A percentile compares a stretch with the other conserved stretches of the same genome.
Conservation (phyloP, 225 moss, liverwort and hornwort genomes). For the Pseudisothecium myosuroides region DNA sequence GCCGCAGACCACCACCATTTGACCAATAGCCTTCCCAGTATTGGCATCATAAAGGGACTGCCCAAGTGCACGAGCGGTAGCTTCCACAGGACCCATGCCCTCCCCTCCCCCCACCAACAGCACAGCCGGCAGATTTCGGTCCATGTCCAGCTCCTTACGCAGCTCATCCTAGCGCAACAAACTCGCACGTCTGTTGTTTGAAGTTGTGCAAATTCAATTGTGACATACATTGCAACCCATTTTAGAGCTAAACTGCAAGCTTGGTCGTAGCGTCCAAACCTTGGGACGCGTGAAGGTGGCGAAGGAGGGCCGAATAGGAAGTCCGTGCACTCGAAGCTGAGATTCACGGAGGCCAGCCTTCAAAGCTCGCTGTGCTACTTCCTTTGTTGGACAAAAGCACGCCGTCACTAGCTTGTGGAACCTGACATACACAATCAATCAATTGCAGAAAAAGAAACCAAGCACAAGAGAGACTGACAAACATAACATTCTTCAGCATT, state of each 20-base stretch:
- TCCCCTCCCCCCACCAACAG: constrained; percentile 95
- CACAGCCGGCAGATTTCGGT: constrained; percentile 71
- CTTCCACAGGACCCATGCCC: constrained; percentile 97
- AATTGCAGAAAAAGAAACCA: neutral
- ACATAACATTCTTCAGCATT: neutral
- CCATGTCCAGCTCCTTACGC: constrained; percentile 71
- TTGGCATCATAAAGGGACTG: constrained; percentile 55
- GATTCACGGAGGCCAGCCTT: constrained; percentile 81
- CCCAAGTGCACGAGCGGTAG: constrained; percentile 71
- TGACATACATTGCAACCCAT: neutral
- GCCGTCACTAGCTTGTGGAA: constrained; percentile 84
- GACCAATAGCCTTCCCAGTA: constrained; percentile 67
- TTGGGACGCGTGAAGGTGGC: constrained; percentile 57
- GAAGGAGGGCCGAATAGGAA: constrained; percentile 89
- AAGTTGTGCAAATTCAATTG: neutral
- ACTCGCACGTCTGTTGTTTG: neutral
- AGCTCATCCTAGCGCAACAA: constrained; percentile 44
- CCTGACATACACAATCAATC: constrained; percentile 24
- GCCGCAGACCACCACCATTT: constrained; percentile 95
- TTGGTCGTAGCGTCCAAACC: constrained; percentile 20
- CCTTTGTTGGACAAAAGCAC: constrained; percentile 94
- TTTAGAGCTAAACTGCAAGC: neutral
- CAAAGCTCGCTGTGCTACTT: constrained; percentile 73
- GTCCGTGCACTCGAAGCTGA: constrained; percentile 80
- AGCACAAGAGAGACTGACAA: neutral